Base-by-base conservation (phyloP, 1,139 yeast species). In the Lodderomyces pseudojiufengensis region DNA sequence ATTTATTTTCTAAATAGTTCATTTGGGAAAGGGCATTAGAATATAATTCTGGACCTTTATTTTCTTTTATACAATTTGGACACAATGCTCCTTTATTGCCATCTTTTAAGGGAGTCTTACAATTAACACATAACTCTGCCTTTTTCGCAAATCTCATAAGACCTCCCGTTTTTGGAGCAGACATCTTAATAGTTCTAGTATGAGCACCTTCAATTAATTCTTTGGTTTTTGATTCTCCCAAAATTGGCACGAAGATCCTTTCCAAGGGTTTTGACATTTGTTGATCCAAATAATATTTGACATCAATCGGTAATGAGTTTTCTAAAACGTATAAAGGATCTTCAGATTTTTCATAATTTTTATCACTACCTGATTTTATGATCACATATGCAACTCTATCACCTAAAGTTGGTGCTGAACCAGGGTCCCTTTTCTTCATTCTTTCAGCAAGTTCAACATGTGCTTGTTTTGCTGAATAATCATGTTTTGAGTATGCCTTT, bases 361-460 rank as follows among this genome's bases (percentile, higher is more conserved):
- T 90, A 40, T 84, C 88, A 45, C 92, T 84, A 9, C 79, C 74
- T 0, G 94, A 83, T 33, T 86, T 86, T 48, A 85, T 82, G 42
- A 94, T 90, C 26, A 94, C 98, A 57, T 92, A 94, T 2, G 97
- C 97, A 28, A 94, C 98, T 65, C 99, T 86, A 57, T 94, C 99
- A 38, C 99, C 99, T 37, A 92, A 73, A 5, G 90, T 80, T 3
- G 98, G 98, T 0, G 98, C 98, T 5, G 95, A 83, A 21, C 99
- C 96, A 0, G 95, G 92, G 54, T 94, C 98, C 67, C 99, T 83
- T 57, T 88, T 88, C 38, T 80, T 76, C 97, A 94, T 94, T 50
- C 97, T 73, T 52, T 90, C 96, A 0, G 98, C 97, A 35, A 94
- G 70, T 50, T 90, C 97, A 21, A 92, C 95, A 57, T 94, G 99